Conservation (phyloP, 2,329 filamentous ascomycete species). For the Cordyceps pruinosa region DNA sequence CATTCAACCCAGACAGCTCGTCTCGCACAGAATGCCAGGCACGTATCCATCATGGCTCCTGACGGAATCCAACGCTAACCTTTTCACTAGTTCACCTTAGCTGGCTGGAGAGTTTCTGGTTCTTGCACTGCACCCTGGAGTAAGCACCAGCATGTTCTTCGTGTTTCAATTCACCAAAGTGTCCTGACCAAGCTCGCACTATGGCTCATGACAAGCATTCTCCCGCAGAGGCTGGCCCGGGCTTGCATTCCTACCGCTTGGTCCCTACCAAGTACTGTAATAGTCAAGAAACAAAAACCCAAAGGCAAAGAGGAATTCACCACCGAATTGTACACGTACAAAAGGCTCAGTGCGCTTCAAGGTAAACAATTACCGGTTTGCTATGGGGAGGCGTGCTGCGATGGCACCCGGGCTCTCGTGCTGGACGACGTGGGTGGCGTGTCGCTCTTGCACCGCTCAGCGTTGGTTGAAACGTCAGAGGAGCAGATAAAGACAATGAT, state of each 20-base stretch:
- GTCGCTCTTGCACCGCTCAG: neutral
- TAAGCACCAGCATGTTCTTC: neutral
- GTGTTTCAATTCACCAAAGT: neutral
- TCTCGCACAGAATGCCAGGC: neutral
- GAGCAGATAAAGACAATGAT: neutral
- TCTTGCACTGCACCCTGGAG: neutral
- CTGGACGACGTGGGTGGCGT: conserved; percentile 13
- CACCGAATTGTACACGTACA: conserved; percentile 16
- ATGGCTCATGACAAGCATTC: neutral
- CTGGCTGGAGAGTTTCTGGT: neutral
- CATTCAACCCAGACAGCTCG: neutral
- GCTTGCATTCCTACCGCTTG: neutral
- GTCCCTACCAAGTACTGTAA: conserved; percentile 13
- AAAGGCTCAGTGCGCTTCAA: conserved; percentile 10
- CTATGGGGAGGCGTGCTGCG: conserved; percentile 13
- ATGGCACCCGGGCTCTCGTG: conserved; percentile 14
- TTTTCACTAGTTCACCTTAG: neutral
- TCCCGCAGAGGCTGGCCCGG: neutral
- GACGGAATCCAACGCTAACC: neutral
- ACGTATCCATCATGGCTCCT: neutral
- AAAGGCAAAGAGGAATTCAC: conserved; percentile 16
- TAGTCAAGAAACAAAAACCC: conserved; percentile 16
- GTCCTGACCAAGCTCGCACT: neutral
- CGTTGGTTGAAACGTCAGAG: neutral
- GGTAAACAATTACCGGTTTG: conserved; percentile 14